These are phyloP conservation scores for Geosiphon pyriformis DNA, from an alignment of 192 early-diverging fungal species.

Conservation along the genomic window DNA sequence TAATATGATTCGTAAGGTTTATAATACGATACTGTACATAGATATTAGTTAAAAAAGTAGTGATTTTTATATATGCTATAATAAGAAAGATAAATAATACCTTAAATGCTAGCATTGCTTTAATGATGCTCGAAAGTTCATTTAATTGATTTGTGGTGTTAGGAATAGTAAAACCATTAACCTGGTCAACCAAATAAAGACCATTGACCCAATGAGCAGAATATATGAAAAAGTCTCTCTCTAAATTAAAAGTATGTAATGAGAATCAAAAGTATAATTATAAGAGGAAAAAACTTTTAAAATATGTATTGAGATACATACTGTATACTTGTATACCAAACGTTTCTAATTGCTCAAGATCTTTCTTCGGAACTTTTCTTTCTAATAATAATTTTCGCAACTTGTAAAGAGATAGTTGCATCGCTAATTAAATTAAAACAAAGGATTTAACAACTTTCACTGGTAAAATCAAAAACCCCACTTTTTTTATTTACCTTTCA, in stretches of 20 bases:
- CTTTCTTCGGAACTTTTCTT: background rate
- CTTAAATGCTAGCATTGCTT: background rate
- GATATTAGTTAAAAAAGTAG: background rate
- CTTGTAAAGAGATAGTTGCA: background rate
- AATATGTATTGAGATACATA: background rate
- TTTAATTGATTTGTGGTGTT: slow-evolving; percentile 4
- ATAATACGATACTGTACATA: background rate
- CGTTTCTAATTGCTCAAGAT: background rate
- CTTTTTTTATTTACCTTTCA: slow-evolving; percentile 4
- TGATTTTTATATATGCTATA: background rate
- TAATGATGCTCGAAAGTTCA: slow-evolving; percentile 3
- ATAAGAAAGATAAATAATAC: background rate
- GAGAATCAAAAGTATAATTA: background rate
- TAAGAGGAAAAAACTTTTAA: background rate
- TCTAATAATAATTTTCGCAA: background rate
- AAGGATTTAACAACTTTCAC: background rate
- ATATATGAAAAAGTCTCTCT: slow-evolving; percentile 1
- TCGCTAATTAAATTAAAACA: background rate
- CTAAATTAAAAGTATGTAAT: background rate
- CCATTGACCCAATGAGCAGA: slow-evolving; percentile 11
- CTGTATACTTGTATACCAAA: background rate
- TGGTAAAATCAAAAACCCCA: background rate
- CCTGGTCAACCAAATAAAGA: slow-evolving; percentile 14
- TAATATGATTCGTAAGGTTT: background rate
- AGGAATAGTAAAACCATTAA: slow-evolving; percentile 6